Percentiles rank a stretch among this genome's conserved stretches.
Conservation (phyloP, 73 alveolate genomes). For the Paramecium tetraurelia region DNA sequence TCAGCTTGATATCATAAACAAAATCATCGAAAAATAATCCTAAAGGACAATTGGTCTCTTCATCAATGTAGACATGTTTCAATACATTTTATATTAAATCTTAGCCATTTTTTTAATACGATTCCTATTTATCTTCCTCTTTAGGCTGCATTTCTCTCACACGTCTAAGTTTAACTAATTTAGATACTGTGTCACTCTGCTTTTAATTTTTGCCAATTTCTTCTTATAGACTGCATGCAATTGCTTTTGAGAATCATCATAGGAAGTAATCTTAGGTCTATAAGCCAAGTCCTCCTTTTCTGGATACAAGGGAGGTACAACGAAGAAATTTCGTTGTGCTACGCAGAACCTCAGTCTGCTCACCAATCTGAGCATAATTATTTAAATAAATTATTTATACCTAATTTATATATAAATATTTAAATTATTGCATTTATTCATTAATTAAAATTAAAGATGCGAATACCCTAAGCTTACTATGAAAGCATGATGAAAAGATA, state of each 20-base stretch:
- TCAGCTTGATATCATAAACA: neutral
- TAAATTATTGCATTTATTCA: neutral
- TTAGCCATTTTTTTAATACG: neutral
- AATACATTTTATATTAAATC: neutral
- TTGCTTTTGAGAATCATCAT: neutral
- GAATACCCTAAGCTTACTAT: conserved; percentile 9
- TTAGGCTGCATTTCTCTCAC: neutral
- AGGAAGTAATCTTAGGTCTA: conserved; percentile 11
- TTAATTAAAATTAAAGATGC: neutral
- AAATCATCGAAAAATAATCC: conserved; percentile 35
- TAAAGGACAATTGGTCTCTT: neutral
- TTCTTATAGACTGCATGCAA: neutral
- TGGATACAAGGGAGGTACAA: neutral
- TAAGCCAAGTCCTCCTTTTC: neutral
- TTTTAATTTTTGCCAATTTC: neutral
- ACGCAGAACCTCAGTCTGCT: neutral
- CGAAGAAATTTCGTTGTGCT: conserved; percentile 11
- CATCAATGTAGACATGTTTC: neutral
- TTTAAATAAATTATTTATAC: neutral
- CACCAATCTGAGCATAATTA: neutral
- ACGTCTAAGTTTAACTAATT: neutral
- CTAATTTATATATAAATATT: neutral
- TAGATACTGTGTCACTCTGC: neutral
- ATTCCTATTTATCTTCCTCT: neutral
- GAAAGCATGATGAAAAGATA: conserved; percentile 38